These are phyloP conservation scores for Xylariaceae sp. DNA, from an alignment of 2,329 filamentous ascomycete genomes.

Conservation along the genomic window DNA sequence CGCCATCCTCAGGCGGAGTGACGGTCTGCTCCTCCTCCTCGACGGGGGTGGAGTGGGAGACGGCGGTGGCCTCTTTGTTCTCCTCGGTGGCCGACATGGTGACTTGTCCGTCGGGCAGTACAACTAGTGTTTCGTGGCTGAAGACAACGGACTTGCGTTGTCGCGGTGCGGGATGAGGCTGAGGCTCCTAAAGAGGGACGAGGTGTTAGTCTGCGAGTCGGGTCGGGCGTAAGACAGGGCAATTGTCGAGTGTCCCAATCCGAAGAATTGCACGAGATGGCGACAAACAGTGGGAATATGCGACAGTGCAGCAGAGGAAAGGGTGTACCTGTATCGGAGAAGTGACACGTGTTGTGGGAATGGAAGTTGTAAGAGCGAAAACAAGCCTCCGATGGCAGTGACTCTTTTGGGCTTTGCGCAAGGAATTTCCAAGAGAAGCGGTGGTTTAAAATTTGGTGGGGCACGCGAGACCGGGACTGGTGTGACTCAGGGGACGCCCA, in stretches of 20 bases:
- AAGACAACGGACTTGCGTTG: constrained; percentile 93
- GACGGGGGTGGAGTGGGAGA: constrained; percentile 55
- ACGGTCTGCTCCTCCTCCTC: constrained; percentile 34
- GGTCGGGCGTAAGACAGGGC: neutral
- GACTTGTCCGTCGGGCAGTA: constrained; percentile 84
- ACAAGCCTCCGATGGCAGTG: constrained; percentile 14
- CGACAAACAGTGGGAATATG: constrained; percentile 1
- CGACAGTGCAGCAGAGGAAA: constrained; percentile 3
- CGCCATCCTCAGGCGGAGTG: constrained; percentile 43
- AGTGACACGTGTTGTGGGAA: constrained; percentile 14
- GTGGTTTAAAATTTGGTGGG: constrained; percentile 18
- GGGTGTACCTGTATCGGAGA: constrained; percentile 2
- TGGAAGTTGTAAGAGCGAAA: neutral
- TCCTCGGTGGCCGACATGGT: constrained; percentile 68
- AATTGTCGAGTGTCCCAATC: neutral
- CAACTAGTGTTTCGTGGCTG: constrained; percentile 78
- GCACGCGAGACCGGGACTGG: constrained; percentile 9
- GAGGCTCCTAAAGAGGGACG: constrained; percentile 21
- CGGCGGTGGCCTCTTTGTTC: constrained; percentile 67
- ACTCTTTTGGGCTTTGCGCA: constrained; percentile 16
- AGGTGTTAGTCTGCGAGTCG: constrained; percentile 7
- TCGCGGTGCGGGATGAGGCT: constrained; percentile 51
- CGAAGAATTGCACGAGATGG: neutral
- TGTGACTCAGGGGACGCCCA: neutral
- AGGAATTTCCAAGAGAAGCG: constrained; percentile 16